Evolutionary conservation across 2,329 filamentous ascomycete genomes (phyloP).

Genomic region (Xylariomycetidae sp.): DNA sequence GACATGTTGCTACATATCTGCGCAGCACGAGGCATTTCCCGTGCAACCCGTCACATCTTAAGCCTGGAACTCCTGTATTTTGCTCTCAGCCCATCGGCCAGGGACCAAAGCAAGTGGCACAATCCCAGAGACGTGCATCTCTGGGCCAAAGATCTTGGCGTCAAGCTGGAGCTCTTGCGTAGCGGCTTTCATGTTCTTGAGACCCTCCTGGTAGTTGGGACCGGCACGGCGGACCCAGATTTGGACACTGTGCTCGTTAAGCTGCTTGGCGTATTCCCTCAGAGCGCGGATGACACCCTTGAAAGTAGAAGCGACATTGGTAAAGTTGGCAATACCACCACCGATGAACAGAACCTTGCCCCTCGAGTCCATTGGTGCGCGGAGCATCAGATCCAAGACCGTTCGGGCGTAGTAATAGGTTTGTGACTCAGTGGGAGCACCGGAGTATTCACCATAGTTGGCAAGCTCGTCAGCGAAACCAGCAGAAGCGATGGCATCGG

Average conservation of each 20-base stretch:
- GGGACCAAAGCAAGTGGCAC: slow-evolving; percentile 82
- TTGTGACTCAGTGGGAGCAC: slow-evolving; percentile 96
- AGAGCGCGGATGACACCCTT: slow-evolving; percentile 98
- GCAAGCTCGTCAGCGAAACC: slow-evolving; percentile 94
- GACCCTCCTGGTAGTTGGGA: slow-evolving; percentile 99
- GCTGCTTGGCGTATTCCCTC: slow-evolving; percentile 77
- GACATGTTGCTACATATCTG: too few relatives aligned
- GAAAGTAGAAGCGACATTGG: slow-evolving; percentile 98
- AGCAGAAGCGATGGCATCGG: slow-evolving; percentile 93
- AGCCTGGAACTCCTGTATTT: slow-evolving; percentile 56
- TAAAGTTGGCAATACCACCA: slow-evolving; percentile 99
- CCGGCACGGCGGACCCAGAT: slow-evolving; percentile 91
- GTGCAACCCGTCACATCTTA: too few relatives aligned
- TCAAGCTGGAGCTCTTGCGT: slow-evolving; percentile 85
- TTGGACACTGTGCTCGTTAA: slow-evolving; percentile 95
- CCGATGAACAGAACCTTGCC: slow-evolving; percentile 99
- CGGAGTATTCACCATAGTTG: slow-evolving; percentile 99
- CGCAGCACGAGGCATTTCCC: too few relatives aligned
- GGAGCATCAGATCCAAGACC: slow-evolving; percentile 94
- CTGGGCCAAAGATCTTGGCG: slow-evolving; percentile 60
- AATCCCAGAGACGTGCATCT: slow-evolving; percentile 98
- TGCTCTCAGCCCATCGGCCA: slow-evolving; percentile 59
- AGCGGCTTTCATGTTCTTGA: slow-evolving; percentile 99
- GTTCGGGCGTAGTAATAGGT: slow-evolving; percentile 99
- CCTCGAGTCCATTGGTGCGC: slow-evolving; percentile 75